phyloP scores from a whole-genome alignment of 1,284 basidiomycete species.

The Ganoderma leucocontextum region DNA sequence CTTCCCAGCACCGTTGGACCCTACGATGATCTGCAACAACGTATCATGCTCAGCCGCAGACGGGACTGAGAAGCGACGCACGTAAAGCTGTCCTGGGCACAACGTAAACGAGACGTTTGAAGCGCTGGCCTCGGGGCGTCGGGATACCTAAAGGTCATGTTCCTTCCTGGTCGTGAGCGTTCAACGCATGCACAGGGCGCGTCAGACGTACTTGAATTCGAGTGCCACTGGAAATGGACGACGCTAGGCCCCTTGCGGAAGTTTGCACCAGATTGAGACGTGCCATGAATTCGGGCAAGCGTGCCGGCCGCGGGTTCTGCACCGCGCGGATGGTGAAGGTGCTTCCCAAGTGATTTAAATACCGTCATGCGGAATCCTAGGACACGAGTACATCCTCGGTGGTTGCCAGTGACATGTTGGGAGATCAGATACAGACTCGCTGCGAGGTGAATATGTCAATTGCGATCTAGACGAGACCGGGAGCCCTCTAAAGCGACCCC shows the following conservation, averaged over 20 bases:
- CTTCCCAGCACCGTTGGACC: conserved; percentile 80
- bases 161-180: conserved; percentile 18
- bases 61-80: background rate
- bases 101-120: conserved; percentile 74
- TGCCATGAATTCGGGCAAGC: conserved; percentile 75
- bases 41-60: background rate
- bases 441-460: too few species aligned
- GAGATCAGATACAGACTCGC: background rate
- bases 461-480: too few species aligned
- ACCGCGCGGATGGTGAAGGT: conserved; percentile 73
- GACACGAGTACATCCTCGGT: background rate
- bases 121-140: conserved; percentile 63
- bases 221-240: too few species aligned
- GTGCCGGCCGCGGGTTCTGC: conserved; percentile 69
- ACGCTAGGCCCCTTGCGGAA: conserved; percentile 59
- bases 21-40: conserved; percentile 61
- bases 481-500: too few species aligned
- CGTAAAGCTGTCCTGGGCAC: conserved; percentile 75
- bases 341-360: background rate
- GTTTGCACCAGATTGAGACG: conserved; percentile 75
- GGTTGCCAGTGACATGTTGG: background rate
- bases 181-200: too few species aligned
- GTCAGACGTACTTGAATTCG: conserved; percentile 63
- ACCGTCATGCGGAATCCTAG: background rate
- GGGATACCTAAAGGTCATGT: conserved; percentile 75